A percentile compares a stretch with the other conserved stretches of the same genome.
Evolutionary conservation across 2,329 filamentous ascomycete species (phyloP).

Genomic region (Oidium heveae): DNA sequence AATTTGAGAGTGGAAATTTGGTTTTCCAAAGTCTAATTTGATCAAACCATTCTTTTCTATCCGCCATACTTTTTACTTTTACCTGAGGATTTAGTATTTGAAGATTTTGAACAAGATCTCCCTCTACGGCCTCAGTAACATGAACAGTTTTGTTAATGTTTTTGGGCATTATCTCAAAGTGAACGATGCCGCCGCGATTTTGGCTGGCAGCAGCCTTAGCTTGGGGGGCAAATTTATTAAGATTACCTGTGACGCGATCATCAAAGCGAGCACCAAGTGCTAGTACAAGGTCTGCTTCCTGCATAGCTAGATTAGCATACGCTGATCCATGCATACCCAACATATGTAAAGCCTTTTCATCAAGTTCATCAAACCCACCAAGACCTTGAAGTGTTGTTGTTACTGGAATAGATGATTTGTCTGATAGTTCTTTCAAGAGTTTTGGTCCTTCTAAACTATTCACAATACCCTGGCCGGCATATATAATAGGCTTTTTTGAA

Average conservation of each 20-base stretch:
- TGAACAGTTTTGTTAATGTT: conserved; percentile 99
- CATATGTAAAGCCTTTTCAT: conserved; percentile 92
- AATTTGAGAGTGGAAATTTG: conserved; percentile 64
- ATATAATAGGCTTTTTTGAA: conserved; percentile 84
- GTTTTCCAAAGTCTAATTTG: conserved; percentile 82
- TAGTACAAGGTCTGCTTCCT: conserved; percentile 88
- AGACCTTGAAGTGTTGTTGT: conserved; percentile 90
- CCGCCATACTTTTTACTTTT: conserved; percentile 29
- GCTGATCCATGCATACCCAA: conserved; percentile 94
- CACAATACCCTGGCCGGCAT: conserved; percentile 77
- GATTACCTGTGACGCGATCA: conserved; percentile 67
- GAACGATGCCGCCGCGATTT: conserved; percentile 76
- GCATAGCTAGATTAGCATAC: conserved; percentile 95
- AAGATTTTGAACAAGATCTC: conserved; percentile 66
- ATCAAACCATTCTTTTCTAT: conserved; percentile 64
- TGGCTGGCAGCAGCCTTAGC: conserved; percentile 68
- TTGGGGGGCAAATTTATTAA: conserved; percentile 69
- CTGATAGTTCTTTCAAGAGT: conserved; percentile 61
- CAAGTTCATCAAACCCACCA: conserved; percentile 75
- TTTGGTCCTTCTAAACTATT: conserved; percentile 53
- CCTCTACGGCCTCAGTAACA: conserved; percentile 84
- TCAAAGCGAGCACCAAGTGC: conserved; percentile 87
- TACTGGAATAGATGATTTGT: conserved; percentile 79
- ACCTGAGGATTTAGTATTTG: conserved; percentile 48
- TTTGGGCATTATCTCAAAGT: conserved; percentile 98